Conservation (phyloP, 169 alveolate genomes). For the Besnoitia besnoiti region DNA sequence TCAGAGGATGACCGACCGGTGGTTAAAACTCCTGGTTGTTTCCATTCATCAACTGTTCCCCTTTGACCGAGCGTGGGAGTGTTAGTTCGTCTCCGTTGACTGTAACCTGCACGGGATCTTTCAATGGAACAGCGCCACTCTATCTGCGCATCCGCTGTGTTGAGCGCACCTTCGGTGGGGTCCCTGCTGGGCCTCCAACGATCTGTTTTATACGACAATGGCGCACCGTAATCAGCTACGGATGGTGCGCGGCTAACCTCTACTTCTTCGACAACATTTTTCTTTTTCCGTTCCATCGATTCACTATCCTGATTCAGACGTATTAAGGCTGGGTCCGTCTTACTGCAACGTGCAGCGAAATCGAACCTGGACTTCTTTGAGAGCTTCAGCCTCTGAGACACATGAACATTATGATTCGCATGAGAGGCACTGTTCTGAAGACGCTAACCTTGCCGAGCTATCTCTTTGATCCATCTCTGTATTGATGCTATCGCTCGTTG, state of each 20-base stretch:
- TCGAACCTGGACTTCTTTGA: neutral
- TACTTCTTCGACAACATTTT: neutral
- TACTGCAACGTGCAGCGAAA: neutral
- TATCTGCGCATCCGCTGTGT: neutral
- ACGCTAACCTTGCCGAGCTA: neutral
- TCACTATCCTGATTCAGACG: neutral
- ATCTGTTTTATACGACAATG: neutral
- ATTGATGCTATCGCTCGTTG: neutral
- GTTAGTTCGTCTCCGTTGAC: conserved; percentile 25
- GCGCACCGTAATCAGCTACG: too few relatives aligned
- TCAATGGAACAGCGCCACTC: neutral
- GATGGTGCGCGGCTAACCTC: neutral
- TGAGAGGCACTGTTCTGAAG: neutral
- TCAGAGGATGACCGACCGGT: neutral
- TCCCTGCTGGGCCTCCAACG: conserved; percentile 14
- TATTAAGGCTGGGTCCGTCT: too few relatives aligned
- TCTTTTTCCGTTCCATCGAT: neutral
- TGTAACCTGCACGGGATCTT: neutral
- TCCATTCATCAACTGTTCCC: neutral
- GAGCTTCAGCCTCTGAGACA: neutral
- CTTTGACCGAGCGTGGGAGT: neutral
- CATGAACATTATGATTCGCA: neutral
- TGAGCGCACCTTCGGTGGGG: conserved; percentile 6
- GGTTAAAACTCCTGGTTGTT: neutral
- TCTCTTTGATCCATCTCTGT: conserved; percentile 36